Base-by-base conservation (phyloP, 495 filamentous ascomycete genomes). In the Umbilicaria muhlenbergii region DNA sequence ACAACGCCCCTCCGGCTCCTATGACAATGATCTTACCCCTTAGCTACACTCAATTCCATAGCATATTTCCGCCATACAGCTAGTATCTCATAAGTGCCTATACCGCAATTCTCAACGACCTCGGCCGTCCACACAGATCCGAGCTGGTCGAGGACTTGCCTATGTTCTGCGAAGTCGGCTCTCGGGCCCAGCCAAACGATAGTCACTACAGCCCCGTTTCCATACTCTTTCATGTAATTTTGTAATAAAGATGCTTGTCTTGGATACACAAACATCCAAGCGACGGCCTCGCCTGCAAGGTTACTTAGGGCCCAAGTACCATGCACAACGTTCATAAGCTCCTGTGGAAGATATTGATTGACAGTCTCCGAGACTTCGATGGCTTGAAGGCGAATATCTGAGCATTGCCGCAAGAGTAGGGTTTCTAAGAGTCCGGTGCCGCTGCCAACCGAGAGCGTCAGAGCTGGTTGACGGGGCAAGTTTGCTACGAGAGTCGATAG, bases 211-310 rank as follows among this genome's bases (percentile, higher is more conserved):
- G 42, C 37, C 2, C 48, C 38, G 39, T 47, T 38, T 0, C 50
- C 54, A 50, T 56, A 63, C 0, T 2, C 35, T 17, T 62, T 51
- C 17, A 73, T 36, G 49, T 75, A 76, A 35, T 56, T 64, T 1
- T 40, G 40, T 5, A 76, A 42, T 16, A 77, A 46, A 21, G 51
- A 57, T 4, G 63, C 57, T 12, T 71, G 56, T n/a, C 69, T 60
- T 1, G 73, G 73, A 41, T 76, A 77, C 11, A 76, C 65, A 56
- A 74, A 73, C 56, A 77, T 53, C 69, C 71, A 70, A 17, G 65
- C 61, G 1, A 38, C 38, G 2, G 70, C 70, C 16, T 58, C 45
- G 12, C 45, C 44, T 13, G 66, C 65, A 1, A 55, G 38, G 2
- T 51, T 12, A 40, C 56, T 51, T 6, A 70, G 47, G n/a, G 54